phyloP scores from a whole-genome alignment of 1,139 yeast species.

The Saccharomyces pastorianus region DNA sequence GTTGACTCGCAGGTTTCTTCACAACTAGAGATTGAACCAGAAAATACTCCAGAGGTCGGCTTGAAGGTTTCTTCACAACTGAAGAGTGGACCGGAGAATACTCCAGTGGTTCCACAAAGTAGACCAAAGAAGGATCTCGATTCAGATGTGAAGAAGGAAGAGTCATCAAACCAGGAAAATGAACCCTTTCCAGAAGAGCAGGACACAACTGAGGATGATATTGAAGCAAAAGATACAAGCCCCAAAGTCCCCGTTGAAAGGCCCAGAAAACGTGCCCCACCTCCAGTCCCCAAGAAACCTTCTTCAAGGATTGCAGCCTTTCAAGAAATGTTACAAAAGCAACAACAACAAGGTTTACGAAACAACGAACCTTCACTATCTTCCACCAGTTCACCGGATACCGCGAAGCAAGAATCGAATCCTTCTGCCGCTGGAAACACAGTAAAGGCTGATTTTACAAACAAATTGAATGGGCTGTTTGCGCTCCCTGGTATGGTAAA shows the following conservation, averaged over 20 bases:
- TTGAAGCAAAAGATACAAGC: background rate
- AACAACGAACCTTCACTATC: background rate
- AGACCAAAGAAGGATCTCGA: too few species aligned
- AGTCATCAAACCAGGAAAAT: too few species aligned
- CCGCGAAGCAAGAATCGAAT: slow-evolving; percentile 4
- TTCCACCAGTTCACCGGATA: slow-evolving; percentile 20
- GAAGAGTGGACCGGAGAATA: too few species aligned
- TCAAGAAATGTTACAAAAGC: slow-evolving; percentile 56
- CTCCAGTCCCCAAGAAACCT: slow-evolving; percentile 66
- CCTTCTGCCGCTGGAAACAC: background rate
- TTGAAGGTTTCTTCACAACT: too few species aligned
- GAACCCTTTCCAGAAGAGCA: background rate
- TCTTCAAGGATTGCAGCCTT: slow-evolving; percentile 74
- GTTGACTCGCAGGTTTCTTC: too few species aligned
- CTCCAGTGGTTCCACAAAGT: too few species aligned
- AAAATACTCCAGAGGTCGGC: too few species aligned
- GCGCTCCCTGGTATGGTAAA: slow-evolving; percentile 60
- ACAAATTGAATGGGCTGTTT: slow-evolving; percentile 50
- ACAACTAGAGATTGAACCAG: too few species aligned
- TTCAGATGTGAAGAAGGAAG: too few species aligned
- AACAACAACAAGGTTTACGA: slow-evolving; percentile 30
- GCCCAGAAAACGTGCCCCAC: slow-evolving; percentile 36
- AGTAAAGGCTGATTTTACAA: slow-evolving; percentile 40
- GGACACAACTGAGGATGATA: background rate
- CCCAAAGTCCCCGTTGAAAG: slow-evolving; percentile 7